Evolutionary conservation across 1,284 basidiomycete genomes (phyloP).

Genomic region (Cutaneotrichosporon sp.): DNA sequence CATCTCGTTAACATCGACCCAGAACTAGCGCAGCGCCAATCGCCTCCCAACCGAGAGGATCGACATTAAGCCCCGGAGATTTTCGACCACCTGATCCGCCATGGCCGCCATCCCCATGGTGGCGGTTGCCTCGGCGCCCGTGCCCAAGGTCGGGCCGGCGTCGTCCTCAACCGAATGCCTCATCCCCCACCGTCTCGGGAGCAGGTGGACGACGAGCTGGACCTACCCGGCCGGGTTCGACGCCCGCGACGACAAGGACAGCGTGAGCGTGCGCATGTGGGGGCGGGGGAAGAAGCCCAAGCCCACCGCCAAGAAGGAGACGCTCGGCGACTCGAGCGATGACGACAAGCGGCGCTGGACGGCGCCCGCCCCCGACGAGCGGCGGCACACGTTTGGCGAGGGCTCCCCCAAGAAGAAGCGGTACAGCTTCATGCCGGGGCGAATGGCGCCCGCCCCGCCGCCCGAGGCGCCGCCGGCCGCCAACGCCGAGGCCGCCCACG

Average conservation of each 20-base stretch:
- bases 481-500: not conserved
- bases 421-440: not conserved
- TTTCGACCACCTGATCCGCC: too few relatives aligned
- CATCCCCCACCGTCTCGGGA: not conserved
- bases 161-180: conserved; percentile 3
- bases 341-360: not conserved
- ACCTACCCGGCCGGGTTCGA: not conserved
- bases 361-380: not conserved
- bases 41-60: not conserved
- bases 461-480: not conserved
- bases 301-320: not conserved
- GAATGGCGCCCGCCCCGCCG: not conserved
- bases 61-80: not conserved
- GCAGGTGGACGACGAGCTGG: conserved; percentile 5
- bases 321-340: not conserved
- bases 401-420: not conserved
- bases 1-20: conserved; percentile 1
- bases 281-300: not conserved
- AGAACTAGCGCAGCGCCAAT: not conserved
- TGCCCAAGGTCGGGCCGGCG: not conserved
- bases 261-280: not conserved
- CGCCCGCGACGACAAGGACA: not conserved
- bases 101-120: conserved; percentile 8
- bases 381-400: not conserved
- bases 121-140: not conserved